Evolutionary conservation across 768 basidiomycete species (phyloP).

Genomic region (Lactifluus piperatus): DNA sequence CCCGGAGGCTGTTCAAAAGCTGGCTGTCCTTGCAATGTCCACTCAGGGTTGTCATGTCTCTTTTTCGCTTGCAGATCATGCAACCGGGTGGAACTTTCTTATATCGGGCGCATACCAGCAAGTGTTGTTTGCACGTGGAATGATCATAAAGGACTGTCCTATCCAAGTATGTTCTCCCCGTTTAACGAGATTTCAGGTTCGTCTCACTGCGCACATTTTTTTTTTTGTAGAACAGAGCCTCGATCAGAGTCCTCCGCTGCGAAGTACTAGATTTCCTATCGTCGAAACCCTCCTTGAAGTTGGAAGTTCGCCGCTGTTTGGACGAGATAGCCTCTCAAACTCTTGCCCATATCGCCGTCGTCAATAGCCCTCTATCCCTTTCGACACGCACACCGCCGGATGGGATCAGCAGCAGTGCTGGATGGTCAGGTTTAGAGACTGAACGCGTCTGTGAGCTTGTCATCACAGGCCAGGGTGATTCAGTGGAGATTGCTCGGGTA

Average conservation of each 20-base stretch:
- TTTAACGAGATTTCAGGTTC: constrained; percentile 18
- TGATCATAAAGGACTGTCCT: constrained; percentile 84
- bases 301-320: constrained; percentile 74
- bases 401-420: constrained; percentile 65
- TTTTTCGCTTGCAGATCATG: constrained; percentile 64
- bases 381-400: constrained; percentile 71
- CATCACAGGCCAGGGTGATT: constrained; percentile 80
- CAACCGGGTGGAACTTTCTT: constrained; percentile 79
- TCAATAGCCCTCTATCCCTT: constrained; percentile 72
- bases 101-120: constrained; percentile 88
- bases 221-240: constrained; percentile 57
- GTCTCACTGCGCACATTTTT: constrained; percentile 15
- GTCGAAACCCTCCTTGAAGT: constrained; percentile 71
- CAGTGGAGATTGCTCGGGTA: constrained; percentile 86
- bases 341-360: constrained; percentile 88
- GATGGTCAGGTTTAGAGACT: constrained; percentile 87
- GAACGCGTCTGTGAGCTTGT: constrained; percentile 92
- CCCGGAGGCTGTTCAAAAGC: constrained; percentile 68
- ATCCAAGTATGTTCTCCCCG: constrained; percentile 48
- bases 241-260: constrained; percentile 85
- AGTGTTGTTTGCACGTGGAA: constrained; percentile 83
- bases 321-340: constrained; percentile 92
- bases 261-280: constrained; percentile 86
- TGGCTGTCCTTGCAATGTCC: constrained; percentile 71
- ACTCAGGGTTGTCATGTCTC: constrained; percentile 79